A percentile compares a stretch with the other conserved stretches of the same genome.
Evolutionary conservation across 768 basidiomycete species (phyloP).

Genomic region (Filobasidium wieringae): DNA sequence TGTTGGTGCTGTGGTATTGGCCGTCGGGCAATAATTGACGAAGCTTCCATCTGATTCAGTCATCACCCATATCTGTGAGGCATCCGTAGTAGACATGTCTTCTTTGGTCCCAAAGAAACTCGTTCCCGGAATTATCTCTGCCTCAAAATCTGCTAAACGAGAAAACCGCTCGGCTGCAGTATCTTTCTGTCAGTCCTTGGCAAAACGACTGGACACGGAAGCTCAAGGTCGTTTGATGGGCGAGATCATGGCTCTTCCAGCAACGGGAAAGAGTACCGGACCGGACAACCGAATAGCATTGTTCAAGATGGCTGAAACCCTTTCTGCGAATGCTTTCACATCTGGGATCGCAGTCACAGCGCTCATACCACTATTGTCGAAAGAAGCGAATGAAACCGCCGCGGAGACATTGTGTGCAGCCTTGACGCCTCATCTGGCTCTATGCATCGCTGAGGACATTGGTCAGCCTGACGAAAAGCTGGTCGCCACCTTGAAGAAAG

Average conservation of each 20-base stretch:
- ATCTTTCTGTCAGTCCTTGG: conserved; percentile 48
- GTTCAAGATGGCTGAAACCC: conserved; percentile 58
- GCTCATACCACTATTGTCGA: conserved; percentile 47
- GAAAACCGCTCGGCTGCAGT: conserved; percentile 50
- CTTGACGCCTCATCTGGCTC: conserved; percentile 53
- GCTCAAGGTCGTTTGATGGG: conserved; percentile 45
- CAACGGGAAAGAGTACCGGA: conserved; percentile 71
- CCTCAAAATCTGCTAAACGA: conserved; percentile 51
- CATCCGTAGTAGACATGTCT: conserved; percentile 50
- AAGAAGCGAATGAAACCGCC: conserved; percentile 67
- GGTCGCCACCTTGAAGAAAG: conserved; percentile 49
- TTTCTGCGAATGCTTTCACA: conserved; percentile 46
- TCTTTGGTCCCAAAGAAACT: conserved; percentile 55
- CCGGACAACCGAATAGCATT: conserved; percentile 72
- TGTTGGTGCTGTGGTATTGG: conserved; percentile 1
- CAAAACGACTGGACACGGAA: conserved; percentile 20
- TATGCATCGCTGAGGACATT: conserved; percentile 25
- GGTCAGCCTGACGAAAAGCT: neutral
- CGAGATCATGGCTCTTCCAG: conserved; percentile 63
- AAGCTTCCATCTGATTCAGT: conserved; percentile 38
- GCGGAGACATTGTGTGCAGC: conserved; percentile 48
- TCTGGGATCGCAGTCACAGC: conserved; percentile 45
- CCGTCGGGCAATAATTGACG: conserved; percentile 6
- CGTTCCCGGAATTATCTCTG: conserved; percentile 29
- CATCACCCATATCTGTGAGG: conserved; percentile 50